These are phyloP conservation scores for Pleurotus sapidus DNA, from an alignment of 768 basidiomycete species.

Conservation along the genomic window DNA sequence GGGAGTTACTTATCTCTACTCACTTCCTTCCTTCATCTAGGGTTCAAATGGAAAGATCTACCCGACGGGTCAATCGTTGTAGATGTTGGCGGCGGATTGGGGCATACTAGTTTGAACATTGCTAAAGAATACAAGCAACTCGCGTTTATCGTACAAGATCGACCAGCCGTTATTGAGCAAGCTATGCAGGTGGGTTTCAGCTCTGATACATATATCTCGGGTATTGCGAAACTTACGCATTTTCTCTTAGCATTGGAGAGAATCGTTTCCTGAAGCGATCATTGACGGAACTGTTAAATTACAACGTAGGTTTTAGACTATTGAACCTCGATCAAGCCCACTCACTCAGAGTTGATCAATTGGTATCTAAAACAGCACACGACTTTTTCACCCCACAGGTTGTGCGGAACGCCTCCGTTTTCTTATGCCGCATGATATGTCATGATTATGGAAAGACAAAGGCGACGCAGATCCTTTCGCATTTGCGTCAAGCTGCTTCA, in stretches of 20 bases:
- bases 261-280: slow-evolving; percentile 21
- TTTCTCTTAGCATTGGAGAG: slow-evolving; percentile 21
- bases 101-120: slow-evolving; percentile 25
- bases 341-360: background rate
- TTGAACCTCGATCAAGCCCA: background rate
- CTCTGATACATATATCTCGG: too few relatives aligned
- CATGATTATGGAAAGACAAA: slow-evolving; percentile 28
- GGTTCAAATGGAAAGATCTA: slow-evolving; percentile 16
- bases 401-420: slow-evolving; percentile 21
- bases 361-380: slow-evolving; percentile 15
- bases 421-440: slow-evolving; percentile 25
- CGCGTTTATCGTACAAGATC: slow-evolving; percentile 33
- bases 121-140: slow-evolving; percentile 20
- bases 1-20: background rate
- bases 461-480: slow-evolving; percentile 21
- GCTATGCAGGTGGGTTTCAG: slow-evolving; percentile 19
- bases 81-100: slow-evolving; percentile 34
- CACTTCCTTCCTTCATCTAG: slow-evolving; percentile 7
- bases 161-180: slow-evolving; percentile 19
- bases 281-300: slow-evolving; percentile 20
- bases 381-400: slow-evolving; percentile 30
- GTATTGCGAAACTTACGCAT: background rate
- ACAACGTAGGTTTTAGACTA: slow-evolving; percentile 16
- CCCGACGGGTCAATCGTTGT: slow-evolving; percentile 19
- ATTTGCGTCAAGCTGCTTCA: slow-evolving; percentile 20